phyloP scores from a whole-genome alignment of 225 moss, liverwort and hornwort genomes.

The Pseudoscleropodium purum region DNA sequence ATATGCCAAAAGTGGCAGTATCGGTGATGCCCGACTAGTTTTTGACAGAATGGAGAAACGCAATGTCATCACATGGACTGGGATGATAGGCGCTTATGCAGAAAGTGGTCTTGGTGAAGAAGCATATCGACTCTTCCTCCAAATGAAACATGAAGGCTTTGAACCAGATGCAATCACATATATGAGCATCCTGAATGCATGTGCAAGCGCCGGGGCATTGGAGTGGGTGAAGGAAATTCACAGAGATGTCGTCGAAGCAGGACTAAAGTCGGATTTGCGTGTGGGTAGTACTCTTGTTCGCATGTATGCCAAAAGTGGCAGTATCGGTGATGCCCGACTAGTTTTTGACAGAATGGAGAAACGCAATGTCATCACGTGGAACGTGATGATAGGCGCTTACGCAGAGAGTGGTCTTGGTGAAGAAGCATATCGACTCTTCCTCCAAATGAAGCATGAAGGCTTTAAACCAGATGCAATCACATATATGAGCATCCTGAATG shows the following conservation, averaged over 20 bases:
- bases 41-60: neutral
- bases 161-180: neutral
- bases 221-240: neutral
- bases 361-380: neutral
- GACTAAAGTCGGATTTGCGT: neutral
- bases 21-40: neutral
- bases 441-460: neutral
- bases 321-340: neutral
- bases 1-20: neutral
- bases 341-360: neutral
- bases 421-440: neutral
- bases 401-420: neutral
- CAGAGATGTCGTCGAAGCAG: neutral
- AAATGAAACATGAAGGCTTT: neutral
- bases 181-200: neutral
- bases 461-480: neutral
- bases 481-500: neutral
- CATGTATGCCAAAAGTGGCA: neutral
- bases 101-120: neutral
- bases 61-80: neutral
- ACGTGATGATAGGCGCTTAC: neutral
- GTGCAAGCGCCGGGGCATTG: neutral
- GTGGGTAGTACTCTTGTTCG: neutral
- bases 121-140: neutral
- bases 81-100: neutral